Conservation (phyloP, 495 filamentous ascomycete genomes). For the Parmelia sp. region DNA sequence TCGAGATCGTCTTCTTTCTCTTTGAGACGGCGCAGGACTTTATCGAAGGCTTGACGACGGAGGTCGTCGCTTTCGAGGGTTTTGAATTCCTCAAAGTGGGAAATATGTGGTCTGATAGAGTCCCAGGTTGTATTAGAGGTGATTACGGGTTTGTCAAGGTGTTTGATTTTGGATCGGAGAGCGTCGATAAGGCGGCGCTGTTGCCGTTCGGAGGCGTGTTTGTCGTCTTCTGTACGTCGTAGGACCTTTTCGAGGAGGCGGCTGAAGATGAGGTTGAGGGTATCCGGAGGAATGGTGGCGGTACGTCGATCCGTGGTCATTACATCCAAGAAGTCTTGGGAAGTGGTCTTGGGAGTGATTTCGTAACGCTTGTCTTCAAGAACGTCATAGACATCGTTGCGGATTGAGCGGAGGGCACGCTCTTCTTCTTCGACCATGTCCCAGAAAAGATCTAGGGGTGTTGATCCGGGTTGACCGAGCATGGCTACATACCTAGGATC, state of each 20-base stretch:
- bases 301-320: slow-evolving; percentile 80
- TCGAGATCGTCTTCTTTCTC: slow-evolving; percentile 87
- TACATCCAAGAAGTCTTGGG: slow-evolving; percentile 75
- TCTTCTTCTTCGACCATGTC: slow-evolving; percentile 94
- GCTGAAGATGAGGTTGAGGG: slow-evolving; percentile 72
- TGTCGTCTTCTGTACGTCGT: slow-evolving; percentile 75
- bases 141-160: slow-evolving; percentile 74
- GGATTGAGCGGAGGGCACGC: slow-evolving; percentile 65
- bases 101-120: slow-evolving; percentile 67
- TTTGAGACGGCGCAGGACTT: slow-evolving; percentile 78
- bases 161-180: slow-evolving; percentile 82
- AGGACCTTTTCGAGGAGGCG: slow-evolving; percentile 75
- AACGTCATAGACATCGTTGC: slow-evolving; percentile 84
- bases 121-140: slow-evolving; percentile 75
- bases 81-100: slow-evolving; percentile 74
- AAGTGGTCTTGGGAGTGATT: slow-evolving; percentile 74
- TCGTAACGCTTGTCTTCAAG: slow-evolving; percentile 93
- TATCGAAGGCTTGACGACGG: slow-evolving; percentile 82
- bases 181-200: slow-evolving; percentile 80
- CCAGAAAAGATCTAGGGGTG: slow-evolving; percentile 93
- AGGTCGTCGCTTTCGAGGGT: slow-evolving; percentile 75
- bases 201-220: slow-evolving; percentile 71
- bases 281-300: slow-evolving; percentile 71
- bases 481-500: slow-evolving; percentile 81
- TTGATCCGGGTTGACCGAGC: slow-evolving; percentile 80